Evolutionary conservation across 345 rosid species (phyloP), one percentile per base, ranked within the genome.

Genomic region (Arabis hirsuta): DNA sequence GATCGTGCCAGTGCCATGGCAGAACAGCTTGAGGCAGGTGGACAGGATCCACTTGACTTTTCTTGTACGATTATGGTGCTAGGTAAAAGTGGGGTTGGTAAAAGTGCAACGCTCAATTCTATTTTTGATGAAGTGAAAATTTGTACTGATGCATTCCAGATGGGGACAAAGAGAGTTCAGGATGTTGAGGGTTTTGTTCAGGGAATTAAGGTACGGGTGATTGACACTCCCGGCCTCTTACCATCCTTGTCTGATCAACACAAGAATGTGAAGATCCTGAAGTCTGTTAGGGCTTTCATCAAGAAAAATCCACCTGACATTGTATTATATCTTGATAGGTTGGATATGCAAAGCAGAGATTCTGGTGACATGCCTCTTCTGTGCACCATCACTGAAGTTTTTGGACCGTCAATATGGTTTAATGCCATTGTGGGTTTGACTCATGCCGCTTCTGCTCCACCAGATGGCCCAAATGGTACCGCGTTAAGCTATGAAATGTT

Each of bases 1-100:
- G 99, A 96, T 81, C 96, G 98, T 63, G 99, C 99, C 4, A 96
- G 98, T 80, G 92, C 99, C 55, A 86, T 90, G 96, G 99, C 97
- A 36, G 99, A 87, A 80, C 95, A 92, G 83, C 96, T 92, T 41
- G 99, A 96, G 83, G 92, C 92, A 13, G 87, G 90, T 52, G 96
- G 96, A 58, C 96, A 85, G 81, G 98, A 90, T 65, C 91, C 98
- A 36, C 97, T 96, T 80, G 95, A 96, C 82, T 92, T 92, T 82
- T 90, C 99, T 57, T 96, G 99, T 82, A 96, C 99, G 5, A 92
- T 96, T 56, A 92, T 96, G 99, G 97, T 96, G 50, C 87, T 96
- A 4, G 99, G 99, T 59, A 96, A 96, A 85, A 87, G 90, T 7
- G 99, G 99, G 39, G 97, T 96, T 70, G 99, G 99, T 62, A 96